A percentile compares a stretch with the other conserved stretches of the same genome.
Conservation (phyloP, 2,329 filamentous ascomycete species). For the Aspergillus fumigatiaffinis region DNA sequence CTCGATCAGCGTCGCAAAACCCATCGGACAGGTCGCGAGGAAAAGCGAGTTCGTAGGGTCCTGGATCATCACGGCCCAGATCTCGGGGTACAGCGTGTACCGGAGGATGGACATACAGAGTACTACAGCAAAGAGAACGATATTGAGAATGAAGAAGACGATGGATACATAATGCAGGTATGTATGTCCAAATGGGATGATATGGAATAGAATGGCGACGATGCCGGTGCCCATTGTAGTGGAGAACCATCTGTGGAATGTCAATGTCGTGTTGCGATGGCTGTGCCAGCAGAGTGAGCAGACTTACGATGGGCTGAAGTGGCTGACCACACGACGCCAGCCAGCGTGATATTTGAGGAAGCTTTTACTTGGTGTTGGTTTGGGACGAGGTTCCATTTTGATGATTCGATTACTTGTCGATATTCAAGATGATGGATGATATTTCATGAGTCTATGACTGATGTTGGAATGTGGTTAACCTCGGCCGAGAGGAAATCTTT, state of each 20-base stretch:
- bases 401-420: neutral
- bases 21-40: slow-evolving; percentile 62
- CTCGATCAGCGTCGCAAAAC: slow-evolving; percentile 61
- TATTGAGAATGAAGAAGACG: slow-evolving; percentile 59
- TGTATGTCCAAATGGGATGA: slow-evolving; percentile 56
- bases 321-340: slow-evolving; percentile 44
- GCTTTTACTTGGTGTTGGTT: neutral
- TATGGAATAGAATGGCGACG: slow-evolving; percentile 59
- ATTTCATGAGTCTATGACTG: neutral
- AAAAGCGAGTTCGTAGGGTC: slow-evolving; percentile 64
- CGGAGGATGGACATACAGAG: slow-evolving; percentile 53
- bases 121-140: slow-evolving; percentile 55
- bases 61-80: slow-evolving; percentile 61
- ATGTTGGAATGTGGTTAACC: neutral
- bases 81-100: slow-evolving; percentile 59
- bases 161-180: slow-evolving; percentile 60
- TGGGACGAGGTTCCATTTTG: neutral
- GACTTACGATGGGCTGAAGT: slow-evolving; percentile 54
- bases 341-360: slow-evolving; percentile 18
- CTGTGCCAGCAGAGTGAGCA: neutral
- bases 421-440: neutral
- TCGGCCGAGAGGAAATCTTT: slow-evolving; percentile 4
- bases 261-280: neutral
- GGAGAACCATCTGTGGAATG: slow-evolving; percentile 50
- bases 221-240: slow-evolving; percentile 67